These are phyloP conservation scores for Ceratobasidium sp. DNA, from an alignment of 1,284 basidiomycete species.

Conservation along the genomic window DNA sequence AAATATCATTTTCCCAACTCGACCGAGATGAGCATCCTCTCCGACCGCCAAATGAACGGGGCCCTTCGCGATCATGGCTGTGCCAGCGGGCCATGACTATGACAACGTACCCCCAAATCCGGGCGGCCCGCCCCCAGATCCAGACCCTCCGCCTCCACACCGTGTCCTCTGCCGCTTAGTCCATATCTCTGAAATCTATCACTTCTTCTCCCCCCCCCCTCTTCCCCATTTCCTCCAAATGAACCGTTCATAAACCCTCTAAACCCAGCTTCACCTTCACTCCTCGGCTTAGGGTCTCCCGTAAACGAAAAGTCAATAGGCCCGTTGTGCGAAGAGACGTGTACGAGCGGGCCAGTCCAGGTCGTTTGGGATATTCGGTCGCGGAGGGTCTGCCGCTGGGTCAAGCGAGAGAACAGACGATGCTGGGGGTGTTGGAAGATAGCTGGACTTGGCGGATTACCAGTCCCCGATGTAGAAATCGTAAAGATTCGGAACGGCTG, in stretches of 20 bases:
- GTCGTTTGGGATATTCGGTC: not conserved
- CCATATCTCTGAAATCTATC: not conserved
- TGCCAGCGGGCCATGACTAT: not conserved
- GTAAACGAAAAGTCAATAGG: conserved; percentile 10
- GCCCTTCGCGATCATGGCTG: not conserved
- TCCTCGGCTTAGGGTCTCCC: not conserved
- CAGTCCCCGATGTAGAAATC: conserved; percentile 31
- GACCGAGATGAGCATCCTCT: not conserved
- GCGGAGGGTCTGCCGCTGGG: conserved; percentile 19
- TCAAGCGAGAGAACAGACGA: not conserved
- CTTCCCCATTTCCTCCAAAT: conserved; percentile 16
- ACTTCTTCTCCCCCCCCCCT: not conserved
- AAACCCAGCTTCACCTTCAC: not conserved
- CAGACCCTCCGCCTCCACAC: not conserved
- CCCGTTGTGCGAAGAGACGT: conserved; percentile 14
- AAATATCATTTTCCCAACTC: not conserved
- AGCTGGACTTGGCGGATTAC: conserved; percentile 10
- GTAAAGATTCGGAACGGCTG: conserved; percentile 22
- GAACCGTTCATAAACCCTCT: conserved; percentile 19
- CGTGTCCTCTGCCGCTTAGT: not conserved
- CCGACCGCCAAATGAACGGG: not conserved
- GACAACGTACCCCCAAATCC: not conserved
- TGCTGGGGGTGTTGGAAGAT: not conserved
- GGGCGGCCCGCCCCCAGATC: conserved; percentile 6
- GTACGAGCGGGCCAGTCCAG: conserved; percentile 27